These are phyloP conservation scores for Gliomastix tumulicola DNA, from an alignment of 2,329 filamentous ascomycete species.

Conservation along the genomic window DNA sequence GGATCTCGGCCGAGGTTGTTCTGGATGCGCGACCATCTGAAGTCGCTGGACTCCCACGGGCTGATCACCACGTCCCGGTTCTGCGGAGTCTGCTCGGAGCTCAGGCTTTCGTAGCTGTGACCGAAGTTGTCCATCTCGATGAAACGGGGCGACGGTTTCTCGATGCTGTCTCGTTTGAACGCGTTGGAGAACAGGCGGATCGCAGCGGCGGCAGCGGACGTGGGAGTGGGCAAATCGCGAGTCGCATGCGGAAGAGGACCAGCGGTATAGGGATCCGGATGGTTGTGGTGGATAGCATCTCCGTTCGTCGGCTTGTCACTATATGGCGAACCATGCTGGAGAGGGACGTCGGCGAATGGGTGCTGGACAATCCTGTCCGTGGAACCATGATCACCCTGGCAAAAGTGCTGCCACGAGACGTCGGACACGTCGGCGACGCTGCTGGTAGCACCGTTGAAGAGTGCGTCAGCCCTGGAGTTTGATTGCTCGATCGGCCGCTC, in stretches of 20 bases:
- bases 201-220: constrained; percentile 11
- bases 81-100: constrained; percentile 10
- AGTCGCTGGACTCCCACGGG: constrained; percentile 1
- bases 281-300: constrained; percentile 1
- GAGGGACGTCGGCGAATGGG: too few species aligned
- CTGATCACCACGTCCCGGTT: neutral
- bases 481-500: constrained; percentile 14
- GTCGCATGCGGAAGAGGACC: too few species aligned
- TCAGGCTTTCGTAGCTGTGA: constrained; percentile 21
- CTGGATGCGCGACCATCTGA: constrained; percentile 16
- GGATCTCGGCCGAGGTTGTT: constrained; percentile 13
- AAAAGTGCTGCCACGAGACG: constrained; percentile 8
- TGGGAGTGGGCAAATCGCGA: too few species aligned
- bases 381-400: constrained; percentile 12
- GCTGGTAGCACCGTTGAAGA: constrained; percentile 26
- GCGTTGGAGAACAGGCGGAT: constrained; percentile 16
- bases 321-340: too few species aligned
- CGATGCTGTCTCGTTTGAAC: constrained; percentile 11
- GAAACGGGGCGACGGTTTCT: neutral
- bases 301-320: too few species aligned
- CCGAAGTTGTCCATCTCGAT: constrained; percentile 14
- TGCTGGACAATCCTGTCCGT: constrained; percentile 18
- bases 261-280: too few species aligned
- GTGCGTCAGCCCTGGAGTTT: constrained; percentile 11
- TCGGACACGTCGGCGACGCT: constrained; percentile 37